Evolutionary conservation across 1,284 basidiomycete genomes (phyloP), one percentile per base, ranked within the genome.

Genomic region (Ganoderma sinense): DNA sequence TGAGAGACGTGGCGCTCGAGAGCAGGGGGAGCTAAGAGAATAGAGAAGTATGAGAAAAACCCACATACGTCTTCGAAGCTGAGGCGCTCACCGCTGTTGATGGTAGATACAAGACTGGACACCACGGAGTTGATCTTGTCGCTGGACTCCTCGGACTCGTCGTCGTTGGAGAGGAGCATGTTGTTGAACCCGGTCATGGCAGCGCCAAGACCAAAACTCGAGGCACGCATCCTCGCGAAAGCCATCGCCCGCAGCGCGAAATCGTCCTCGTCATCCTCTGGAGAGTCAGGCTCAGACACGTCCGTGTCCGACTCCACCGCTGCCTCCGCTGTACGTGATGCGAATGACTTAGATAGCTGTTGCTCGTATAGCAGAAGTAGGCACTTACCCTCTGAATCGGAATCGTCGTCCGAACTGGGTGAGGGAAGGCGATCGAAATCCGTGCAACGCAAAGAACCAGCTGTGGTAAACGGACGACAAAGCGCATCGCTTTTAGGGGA

Each of bases 191-290:
- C 61, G 20, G 14, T 48, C 68, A 69, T 69, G 11, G 64, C 68
- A 3, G 60, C 64, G 18, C 58, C 51, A 56, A 69, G 65, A 4
- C 68, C 68, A 6, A 51, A 14, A 39, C 61, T 65, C 4, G 68
- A 59, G 4, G 68, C 64, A 3, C 68, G 68, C 39, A 61, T 53
- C 58, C 64, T 62, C 1, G 68, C 68, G n/a, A 69, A 69, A 0
- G 68, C 64, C 48, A 69, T 53, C 16, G 68, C 68, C 2, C 68
- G n/a, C 16, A 43, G 26, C 8, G 65, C 67, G 39, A 61, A 58
- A 11, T 45, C 61, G 29, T 68, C 66, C 23, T 31, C 56, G 14
- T 56, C 55, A 40, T 59, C 56, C 1, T 45, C 20, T 20, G 41
- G 20, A 29, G 66, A 59, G 11, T 48, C 56, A 39, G 36, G 36